Evolutionary conservation across 495 filamentous ascomycete species (phyloP).

Genomic region (Neurospora sp.): DNA sequence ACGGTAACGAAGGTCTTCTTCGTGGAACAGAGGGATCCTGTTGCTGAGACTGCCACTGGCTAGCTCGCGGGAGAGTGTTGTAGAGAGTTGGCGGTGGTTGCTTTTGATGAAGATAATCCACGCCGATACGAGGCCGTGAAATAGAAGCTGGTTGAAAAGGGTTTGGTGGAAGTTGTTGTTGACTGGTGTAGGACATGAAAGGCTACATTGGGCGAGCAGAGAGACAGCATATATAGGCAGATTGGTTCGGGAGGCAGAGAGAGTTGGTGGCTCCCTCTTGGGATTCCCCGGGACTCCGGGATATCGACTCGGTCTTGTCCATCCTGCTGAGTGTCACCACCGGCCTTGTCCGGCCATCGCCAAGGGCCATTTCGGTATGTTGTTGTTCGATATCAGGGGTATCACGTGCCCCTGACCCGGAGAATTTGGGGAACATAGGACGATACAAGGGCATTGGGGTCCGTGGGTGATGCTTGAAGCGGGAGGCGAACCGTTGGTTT

Average conservation of each 20-base stretch:
- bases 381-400: slow-evolving; percentile 15
- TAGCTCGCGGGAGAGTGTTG: neutral
- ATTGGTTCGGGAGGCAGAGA: neutral
- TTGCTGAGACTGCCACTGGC: neutral
- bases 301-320: neutral
- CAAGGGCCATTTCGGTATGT: neutral
- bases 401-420: slow-evolving; percentile 13
- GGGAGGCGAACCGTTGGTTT: neutral
- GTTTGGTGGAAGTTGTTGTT: neutral
- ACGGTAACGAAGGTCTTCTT: neutral
- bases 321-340: neutral
- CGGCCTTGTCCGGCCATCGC: neutral
- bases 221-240: neutral
- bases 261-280: neutral
- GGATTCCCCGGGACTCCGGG: neutral
- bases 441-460: neutral
- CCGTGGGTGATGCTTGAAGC: neutral
- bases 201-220: neutral
- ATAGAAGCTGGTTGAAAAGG: neutral
- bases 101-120: neutral
- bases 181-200: neutral
- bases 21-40: neutral
- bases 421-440: neutral
- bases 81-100: neutral
- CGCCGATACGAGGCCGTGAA: no score